Evolutionary conservation across 768 basidiomycete species (phyloP).

Genomic region (Boletus insuetus): DNA sequence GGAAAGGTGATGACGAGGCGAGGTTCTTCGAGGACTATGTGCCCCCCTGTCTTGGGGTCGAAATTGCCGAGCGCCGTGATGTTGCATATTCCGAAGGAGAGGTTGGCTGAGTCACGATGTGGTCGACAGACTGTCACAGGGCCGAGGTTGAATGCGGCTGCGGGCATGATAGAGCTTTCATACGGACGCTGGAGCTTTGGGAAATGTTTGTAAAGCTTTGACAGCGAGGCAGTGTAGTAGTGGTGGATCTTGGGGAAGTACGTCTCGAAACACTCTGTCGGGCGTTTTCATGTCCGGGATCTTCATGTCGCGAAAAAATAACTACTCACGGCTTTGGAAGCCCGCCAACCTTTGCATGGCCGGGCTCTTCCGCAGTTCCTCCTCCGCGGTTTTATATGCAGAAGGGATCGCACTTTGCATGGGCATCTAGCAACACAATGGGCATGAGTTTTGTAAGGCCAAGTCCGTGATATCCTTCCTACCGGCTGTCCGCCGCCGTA

Average conservation of each 20-base stretch:
- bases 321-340: background rate
- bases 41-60: background rate
- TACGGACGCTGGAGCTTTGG: background rate
- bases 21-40: background rate
- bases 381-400: rapidly evolving
- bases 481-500: background rate
- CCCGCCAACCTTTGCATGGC: background rate
- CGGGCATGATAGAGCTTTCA: background rate
- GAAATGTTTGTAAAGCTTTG: rapidly evolving
- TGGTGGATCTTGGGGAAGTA: background rate
- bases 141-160: background rate
- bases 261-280: background rate
- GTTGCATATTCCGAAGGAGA: slow-evolving; percentile 2
- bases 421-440: background rate
- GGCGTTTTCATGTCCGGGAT: too few relatives aligned
- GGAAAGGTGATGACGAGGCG: background rate
- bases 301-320: too few relatives aligned
- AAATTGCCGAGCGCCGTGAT: background rate
- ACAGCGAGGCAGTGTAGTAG: background rate
- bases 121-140: background rate
- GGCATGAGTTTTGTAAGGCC: too few relatives aligned
- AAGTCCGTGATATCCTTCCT: background rate
- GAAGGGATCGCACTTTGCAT: background rate
- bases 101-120: background rate
- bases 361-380: background rate